Base-by-base conservation (phyloP, 176 grass and related monocot genomes). In the Oryza glaberrima region DNA sequence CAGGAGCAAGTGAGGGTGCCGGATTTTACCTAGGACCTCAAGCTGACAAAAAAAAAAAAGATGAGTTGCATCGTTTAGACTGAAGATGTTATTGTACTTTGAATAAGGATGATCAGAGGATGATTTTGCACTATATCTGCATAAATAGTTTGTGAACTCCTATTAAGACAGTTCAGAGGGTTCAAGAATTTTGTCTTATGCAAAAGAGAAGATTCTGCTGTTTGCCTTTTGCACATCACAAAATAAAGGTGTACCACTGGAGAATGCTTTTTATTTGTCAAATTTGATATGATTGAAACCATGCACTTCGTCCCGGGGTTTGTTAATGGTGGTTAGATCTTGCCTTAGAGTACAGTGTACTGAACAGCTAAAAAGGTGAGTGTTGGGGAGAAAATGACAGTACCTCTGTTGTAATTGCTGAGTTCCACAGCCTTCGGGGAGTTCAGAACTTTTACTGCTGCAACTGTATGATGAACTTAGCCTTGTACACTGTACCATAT, bases 401-500 rank as follows among this genome's bases (percentile, higher is more conserved):
- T 88, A 99, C 96, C 96, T 99, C 85, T 92, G 96, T 26, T 89
- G 91, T 70, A 99, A 87, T 66, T 96, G 96, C 63, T 92, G 89
- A 71, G 73, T 86, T 70, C 86, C 83, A 85, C 67, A 79, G 43
- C 88, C 89, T 75, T 94, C 88, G 73, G 61, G 23, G 96, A 96
- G 68, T 94, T 92, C 15, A 99, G 67, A 72, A 99, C 69, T 91
- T 99, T 99, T 35, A 99, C 91, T 17, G 93, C 91, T 81, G 86
- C 96, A 89, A 89, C 22, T 3, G 84, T 92, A 56, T 99, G 94
- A 48, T 81, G 87, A 77, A 86, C 43, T 81, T 96, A 8, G 91
- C 97, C 78, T 87, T 96, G 79, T 99, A 99, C 65, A 99, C 97
- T 3, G 88, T 92, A 26, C 97, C 97, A 86, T 92, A 92, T 17